phyloP scores from a whole-genome alignment of 148 eudicot genomes.

The Camellia lanceoleosa region DNA sequence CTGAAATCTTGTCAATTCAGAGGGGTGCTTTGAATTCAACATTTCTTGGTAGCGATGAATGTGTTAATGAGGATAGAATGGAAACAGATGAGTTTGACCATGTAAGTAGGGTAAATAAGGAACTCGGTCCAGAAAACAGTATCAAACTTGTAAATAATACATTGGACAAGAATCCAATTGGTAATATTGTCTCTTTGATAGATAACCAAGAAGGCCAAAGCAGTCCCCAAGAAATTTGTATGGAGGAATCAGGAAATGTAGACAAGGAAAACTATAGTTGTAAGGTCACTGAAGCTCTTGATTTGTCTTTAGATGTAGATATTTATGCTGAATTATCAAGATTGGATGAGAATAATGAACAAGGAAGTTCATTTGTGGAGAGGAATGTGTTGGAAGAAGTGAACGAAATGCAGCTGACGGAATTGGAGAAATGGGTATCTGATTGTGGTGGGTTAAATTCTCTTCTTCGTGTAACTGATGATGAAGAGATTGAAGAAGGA shows the following conservation, averaged over 20 bases:
- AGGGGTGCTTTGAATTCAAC: conserved; percentile 17
- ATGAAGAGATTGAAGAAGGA: conserved; percentile 45
- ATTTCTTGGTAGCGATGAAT: conserved; percentile 19
- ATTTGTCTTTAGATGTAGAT: no score
- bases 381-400: conserved; percentile 14
- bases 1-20: conserved; percentile 9
- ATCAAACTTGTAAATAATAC: not conserved
- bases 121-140: not conserved
- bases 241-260: conserved; percentile 31
- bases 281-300: no score
- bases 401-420: conserved; percentile 29
- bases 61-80: conserved; percentile 18
- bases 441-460: conserved; percentile 17
- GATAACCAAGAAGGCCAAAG: conserved; percentile 28
- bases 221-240: conserved; percentile 26
- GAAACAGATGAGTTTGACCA: conserved; percentile 20
- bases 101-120: conserved; percentile 18
- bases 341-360: no score
- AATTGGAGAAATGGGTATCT: conserved; percentile 23
- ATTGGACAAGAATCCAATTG: conserved; percentile 9
- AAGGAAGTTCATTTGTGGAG: no score
- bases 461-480: conserved; percentile 14
- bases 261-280: conserved; percentile 9
- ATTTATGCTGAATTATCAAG: no score
- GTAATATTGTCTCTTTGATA: conserved; percentile 11